Percentiles rank a stretch among this genome's conserved stretches.
Conservation (phyloP, 2,329 filamentous ascomycete species). For the Ilyonectria robusta region DNA sequence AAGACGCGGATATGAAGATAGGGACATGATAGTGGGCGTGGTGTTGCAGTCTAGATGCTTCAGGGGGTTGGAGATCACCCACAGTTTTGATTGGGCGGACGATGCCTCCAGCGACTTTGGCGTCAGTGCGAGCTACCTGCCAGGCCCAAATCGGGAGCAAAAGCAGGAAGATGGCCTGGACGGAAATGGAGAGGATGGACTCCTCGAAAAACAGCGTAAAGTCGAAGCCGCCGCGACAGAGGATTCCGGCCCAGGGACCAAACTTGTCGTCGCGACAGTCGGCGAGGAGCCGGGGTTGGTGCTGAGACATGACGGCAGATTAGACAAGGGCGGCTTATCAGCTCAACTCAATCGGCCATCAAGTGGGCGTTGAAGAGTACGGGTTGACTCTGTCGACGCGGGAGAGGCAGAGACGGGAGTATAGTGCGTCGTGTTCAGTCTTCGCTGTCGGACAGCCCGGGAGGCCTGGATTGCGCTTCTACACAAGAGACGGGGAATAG, state of each 20-base stretch:
- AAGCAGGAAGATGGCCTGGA: conserved; percentile 21
- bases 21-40: not conserved
- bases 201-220: conserved; percentile 43
- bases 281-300: not conserved
- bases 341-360: not conserved
- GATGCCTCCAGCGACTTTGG: conserved; percentile 16
- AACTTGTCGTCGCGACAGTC: conserved; percentile 20
- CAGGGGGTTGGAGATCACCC: conserved; percentile 2
- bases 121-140: conserved; percentile 1
- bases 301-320: conserved; percentile 2
- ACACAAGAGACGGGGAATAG: not conserved
- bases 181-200: conserved; percentile 32
- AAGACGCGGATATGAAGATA: not conserved
- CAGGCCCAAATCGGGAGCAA: conserved; percentile 17
- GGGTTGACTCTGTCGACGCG: not conserved
- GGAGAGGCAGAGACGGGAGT: conserved; percentile 4
- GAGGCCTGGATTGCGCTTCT: not conserved
- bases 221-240: conserved; percentile 42
- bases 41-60: not conserved
- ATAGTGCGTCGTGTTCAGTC: not conserved
- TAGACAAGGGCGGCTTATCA: not conserved
- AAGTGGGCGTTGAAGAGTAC: not conserved
- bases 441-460: not conserved
- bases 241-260: conserved; percentile 21
- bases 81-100: conserved; percentile 26